These are phyloP conservation scores for Cutaneotrichosporon cyanovorans DNA, from an alignment of 1,284 basidiomycete species.

Conservation along the genomic window DNA sequence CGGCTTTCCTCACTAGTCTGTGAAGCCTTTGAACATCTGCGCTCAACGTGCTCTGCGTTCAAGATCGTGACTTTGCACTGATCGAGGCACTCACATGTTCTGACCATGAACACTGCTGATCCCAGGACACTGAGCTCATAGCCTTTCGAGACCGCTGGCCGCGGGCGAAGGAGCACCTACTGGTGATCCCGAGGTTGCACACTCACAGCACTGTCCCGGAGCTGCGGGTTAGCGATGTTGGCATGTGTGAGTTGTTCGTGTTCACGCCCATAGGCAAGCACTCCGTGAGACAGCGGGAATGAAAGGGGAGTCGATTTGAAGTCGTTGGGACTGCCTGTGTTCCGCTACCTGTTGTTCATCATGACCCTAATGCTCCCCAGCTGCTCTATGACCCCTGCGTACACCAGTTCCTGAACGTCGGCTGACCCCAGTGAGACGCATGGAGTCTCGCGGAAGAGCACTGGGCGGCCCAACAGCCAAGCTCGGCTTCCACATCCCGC, in stretches of 20 bases:
- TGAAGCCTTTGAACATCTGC: no score
- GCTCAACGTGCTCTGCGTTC: no score
- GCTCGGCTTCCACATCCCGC: constrained; percentile 74
- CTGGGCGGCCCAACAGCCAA: constrained; percentile 43
- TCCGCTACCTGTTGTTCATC: no score
- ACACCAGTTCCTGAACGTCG: no score
- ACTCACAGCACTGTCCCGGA: constrained; percentile 54
- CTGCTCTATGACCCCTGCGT: no score
- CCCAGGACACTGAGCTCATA: constrained; percentile 54
- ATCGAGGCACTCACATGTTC: not conserved
- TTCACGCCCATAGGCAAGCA: no score
- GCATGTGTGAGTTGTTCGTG: constrained; percentile 54
- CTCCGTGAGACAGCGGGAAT: no score
- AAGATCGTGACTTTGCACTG: not conserved
- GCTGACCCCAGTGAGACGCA: constrained; percentile 51
- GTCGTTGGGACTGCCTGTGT: no score
- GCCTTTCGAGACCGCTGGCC: constrained; percentile 60
- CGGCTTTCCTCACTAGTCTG: no score
- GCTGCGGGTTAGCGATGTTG: constrained; percentile 48
- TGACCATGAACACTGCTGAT: not conserved
- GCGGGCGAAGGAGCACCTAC: constrained; percentile 56
- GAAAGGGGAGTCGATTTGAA: no score
- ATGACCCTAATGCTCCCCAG: no score
- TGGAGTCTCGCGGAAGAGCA: constrained; percentile 57
- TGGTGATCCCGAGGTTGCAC: constrained; percentile 59